Conservation (phyloP, 768 basidiomycete genomes). For the Thelephora aurantiotincta region DNA sequence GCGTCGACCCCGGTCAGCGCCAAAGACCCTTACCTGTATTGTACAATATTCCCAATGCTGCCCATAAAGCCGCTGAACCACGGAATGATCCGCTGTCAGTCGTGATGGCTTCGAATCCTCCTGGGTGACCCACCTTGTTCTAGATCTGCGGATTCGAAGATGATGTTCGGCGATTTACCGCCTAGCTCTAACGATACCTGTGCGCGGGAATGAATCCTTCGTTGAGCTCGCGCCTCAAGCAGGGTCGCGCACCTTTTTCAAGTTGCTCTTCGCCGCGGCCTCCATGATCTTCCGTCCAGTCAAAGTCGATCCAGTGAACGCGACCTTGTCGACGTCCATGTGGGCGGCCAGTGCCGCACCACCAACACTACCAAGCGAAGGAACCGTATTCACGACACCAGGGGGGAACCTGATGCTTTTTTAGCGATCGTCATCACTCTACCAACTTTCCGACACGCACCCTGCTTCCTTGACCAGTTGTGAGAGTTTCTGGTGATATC, state of each 20-base stretch:
- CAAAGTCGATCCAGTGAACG: constrained; percentile 86
- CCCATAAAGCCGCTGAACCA: constrained; percentile 63
- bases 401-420: constrained; percentile 55
- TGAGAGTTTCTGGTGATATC: constrained; percentile 49
- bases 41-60: constrained; percentile 74
- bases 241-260: constrained; percentile 60
- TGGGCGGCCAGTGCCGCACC: constrained; percentile 79
- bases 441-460: constrained; percentile 22
- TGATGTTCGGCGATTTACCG: constrained; percentile 80
- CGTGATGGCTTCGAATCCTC: background rate
- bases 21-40: constrained; percentile 41
- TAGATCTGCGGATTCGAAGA: constrained; percentile 86
- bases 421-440: background rate
- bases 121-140: constrained; percentile 47
- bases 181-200: constrained; percentile 88
- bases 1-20: background rate
- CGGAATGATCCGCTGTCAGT: background rate
- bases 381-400: constrained; percentile 82
- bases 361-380: constrained; percentile 68
- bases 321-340: constrained; percentile 82
- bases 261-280: constrained; percentile 84
- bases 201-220: constrained; percentile 3
- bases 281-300: constrained; percentile 87
- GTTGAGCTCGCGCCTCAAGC: background rate
- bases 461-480: constrained; percentile 76